Base-by-base conservation (phyloP, 106 monocot species). In the Dendrobium officinale region DNA sequence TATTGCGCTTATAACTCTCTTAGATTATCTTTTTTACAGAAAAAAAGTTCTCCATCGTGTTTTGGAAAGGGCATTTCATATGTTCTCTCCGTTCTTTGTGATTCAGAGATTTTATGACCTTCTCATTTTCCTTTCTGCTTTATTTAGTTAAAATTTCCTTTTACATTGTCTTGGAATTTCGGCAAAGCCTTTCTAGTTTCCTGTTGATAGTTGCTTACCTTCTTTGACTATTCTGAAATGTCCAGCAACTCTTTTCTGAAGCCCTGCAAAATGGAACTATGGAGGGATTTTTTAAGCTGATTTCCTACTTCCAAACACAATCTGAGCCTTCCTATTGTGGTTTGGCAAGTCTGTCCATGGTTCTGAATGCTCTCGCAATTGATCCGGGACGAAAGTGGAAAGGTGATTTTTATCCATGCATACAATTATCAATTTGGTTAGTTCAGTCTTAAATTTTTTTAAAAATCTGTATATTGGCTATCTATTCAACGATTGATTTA, bases 381-480 rank as follows among this genome's bases (percentile, higher is more conserved):
- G 98, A 98, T 79, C 98, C 98, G 9, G 87, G 89, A 48, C 89
- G 98, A 83, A 92, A 95, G 78, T 98, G 98, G 98, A 98, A 98
- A 91, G 98, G 93, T 96, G 81, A 55, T 74, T 42, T 24, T 73
- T 27, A 55, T 84, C 29, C 37, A 33, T 72, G 33, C 37, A 40
- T 27, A 43, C 9, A 18, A 17, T 42, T 74, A 13, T 16, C 7
- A 33, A 33, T 13, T 37, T 70, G 9, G 31, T 70, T 33, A 17
- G 27, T 70, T 70, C 33, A 70, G 24, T 70, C 11, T 37, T 70
- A 70, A 37, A 15, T 33, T 33, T 70, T 10, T 33, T 70, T 37
- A 37, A 22, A 13, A 37, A 17, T 70, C 15, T 15, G 33, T 70
- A 33, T 37, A 70, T 37, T 70, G 33, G 7, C 4, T 70, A 16